Base-by-base conservation (phyloP, 768 basidiomycete genomes). In the Suillus luteus region DNA sequence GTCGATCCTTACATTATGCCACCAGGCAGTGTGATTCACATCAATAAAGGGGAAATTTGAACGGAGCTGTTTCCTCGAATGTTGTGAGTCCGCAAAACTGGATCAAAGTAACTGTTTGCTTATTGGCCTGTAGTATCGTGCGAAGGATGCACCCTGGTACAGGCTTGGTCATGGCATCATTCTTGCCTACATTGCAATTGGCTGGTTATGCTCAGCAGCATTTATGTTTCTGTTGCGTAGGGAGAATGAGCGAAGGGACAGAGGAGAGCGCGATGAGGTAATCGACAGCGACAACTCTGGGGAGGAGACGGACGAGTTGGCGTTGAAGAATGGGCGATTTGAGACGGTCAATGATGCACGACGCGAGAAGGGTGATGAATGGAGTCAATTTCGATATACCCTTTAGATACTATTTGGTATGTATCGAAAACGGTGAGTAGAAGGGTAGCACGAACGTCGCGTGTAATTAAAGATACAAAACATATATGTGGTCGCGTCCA, bases 341-440 rank as follows among this genome's bases (percentile, higher is more conserved):
- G 74, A 76, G 60, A 85, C 77, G 63, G 75, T 85, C n/a, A 80
- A 85, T 59, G 85, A 82, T 24, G 89, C 89, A 19, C 82, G 81
- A 65, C 77, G 73, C 27, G 82, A 83, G 49, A 90, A 88, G 68
- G 89, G 90, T 3, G 90, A 91, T 67, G 73, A 80, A 59, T 91
- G 89, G 90, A 91, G 89, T 69, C 88, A 90, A n/a, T 91, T 89
- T 73, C 80, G 86, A 64, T 91, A 91, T 75, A 83, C 80, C 2
- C 68, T 85, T 51, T 88, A 62, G 35, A 27, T 24, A 48, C 12
- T 22, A 22, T 27, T 57, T 70, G 73, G 80, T 43, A 65, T 89
- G 86, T 86, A 88, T 86, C 70, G 86, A 41, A 3, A 51, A 62
- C 11, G 43, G 19, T 62, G 27, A 22, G 40, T 27, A 19, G 48